Evolutionary conservation across 1,284 basidiomycete species (phyloP).

Genomic region (Ceratobasidium sp.): DNA sequence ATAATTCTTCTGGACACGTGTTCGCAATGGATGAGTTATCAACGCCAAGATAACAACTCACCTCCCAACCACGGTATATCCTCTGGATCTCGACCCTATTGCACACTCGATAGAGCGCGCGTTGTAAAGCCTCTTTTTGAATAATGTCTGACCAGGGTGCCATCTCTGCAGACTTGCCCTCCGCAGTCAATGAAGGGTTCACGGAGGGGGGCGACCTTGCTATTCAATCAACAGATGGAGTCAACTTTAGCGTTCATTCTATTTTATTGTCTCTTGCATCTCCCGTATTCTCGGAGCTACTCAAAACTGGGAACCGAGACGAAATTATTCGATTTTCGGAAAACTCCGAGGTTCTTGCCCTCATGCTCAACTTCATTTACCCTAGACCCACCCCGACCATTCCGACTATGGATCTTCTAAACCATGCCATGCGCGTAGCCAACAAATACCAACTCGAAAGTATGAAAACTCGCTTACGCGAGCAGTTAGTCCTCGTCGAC

Average conservation of each 20-base stretch:
- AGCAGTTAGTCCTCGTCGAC: background rate
- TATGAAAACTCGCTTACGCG: background rate
- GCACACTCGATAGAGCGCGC: too few species aligned
- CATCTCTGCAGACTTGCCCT: too few species aligned
- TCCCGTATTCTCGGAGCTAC: background rate
- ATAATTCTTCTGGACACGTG: too few species aligned
- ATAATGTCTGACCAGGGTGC: too few species aligned
- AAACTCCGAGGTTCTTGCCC: background rate
- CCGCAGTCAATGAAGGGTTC: background rate
- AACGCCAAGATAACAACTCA: too few species aligned
- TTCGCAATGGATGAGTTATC: too few species aligned
- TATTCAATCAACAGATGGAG: constrained; percentile 10
- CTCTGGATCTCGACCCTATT: too few species aligned
- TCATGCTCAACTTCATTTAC: constrained; percentile 9
- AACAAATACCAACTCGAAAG: background rate
- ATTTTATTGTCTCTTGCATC: constrained; percentile 17
- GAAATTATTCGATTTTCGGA: background rate
- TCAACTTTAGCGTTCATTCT: constrained; percentile 11
- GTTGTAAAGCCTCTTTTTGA: too few species aligned
- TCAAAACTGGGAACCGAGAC: background rate
- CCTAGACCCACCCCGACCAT: background rate
- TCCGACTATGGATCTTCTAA: background rate
- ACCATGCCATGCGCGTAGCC: background rate
- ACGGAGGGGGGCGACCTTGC: constrained; percentile 9
- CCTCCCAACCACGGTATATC: too few species aligned